Base-by-base conservation (phyloP, 2,329 filamentous ascomycete genomes). In the Claviceps monticola region DNA sequence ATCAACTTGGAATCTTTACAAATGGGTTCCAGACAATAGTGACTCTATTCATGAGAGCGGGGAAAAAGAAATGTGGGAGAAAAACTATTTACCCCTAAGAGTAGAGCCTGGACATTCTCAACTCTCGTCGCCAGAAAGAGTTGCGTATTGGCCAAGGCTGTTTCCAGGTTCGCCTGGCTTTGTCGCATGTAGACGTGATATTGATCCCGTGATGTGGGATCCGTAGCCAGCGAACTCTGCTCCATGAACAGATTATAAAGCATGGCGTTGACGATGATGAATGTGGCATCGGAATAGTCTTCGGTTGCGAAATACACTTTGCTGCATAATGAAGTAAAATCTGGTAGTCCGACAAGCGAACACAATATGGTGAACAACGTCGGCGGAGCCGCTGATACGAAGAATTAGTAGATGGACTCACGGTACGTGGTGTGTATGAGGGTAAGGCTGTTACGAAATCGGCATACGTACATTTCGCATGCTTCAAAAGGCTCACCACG, bases 81-180 rank as follows among this genome's bases (percentile, higher is more conserved):
- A 14, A 38, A 16, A 21, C 5, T 5, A 64, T 73, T 58, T 62
- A 81, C 80, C 0, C 75, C 79, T 7, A 83, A 64, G n/a, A 77
- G 59, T 3, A 84, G 66, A 9, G 80, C 77, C 55, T 80, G 73
- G 21, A 83, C 71, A 44, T 75, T 82, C 55, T 76, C 66, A 39
- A 71, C 62, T 34, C 68, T 76, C 23, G 77, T 70, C 1, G 79
- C 74, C 58, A 82, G 66, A 56, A 83, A 71, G 23, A 84, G 65
- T 13, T 75, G 74, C 51, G 82, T 66, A 56, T 74, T 72, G 29
- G 71, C 68, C 1, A 78, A 61, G 4, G 69, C 69, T 11, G 73
- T 75, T 58, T 78, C 74, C 19, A 77, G 60, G 52, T 78, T 78
- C 50, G 68, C 65, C 43, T 70, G 69, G 53, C 72, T 74, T 53